Conservation (phyloP, 208 protist genomes). For the Acanthamoeba healyi region DNA sequence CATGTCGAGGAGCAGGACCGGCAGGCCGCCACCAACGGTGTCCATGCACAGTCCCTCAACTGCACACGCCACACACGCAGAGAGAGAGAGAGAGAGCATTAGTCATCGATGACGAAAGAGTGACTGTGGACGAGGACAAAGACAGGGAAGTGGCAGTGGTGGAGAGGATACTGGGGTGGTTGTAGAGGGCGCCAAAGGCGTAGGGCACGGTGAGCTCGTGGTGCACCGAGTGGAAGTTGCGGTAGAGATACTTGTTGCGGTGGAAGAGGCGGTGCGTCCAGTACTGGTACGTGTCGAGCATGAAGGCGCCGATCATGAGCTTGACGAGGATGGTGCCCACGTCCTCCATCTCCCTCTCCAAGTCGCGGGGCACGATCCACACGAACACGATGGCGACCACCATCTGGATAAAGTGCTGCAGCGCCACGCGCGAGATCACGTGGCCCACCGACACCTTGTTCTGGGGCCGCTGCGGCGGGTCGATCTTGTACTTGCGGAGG, state of each 20-base stretch:
- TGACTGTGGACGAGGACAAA: neutral
- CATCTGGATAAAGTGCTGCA: conserved; percentile 27
- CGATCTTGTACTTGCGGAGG: neutral
- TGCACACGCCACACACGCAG: neutral
- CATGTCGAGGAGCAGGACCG: conserved; percentile 23
- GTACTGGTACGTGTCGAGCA: conserved; percentile 72
- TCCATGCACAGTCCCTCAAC: conserved; percentile 17
- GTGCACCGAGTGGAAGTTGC: conserved; percentile 70
- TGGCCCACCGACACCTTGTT: conserved; percentile 45
- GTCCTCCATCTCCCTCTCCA: conserved; percentile 23
- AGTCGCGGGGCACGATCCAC: neutral
- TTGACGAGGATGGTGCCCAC: conserved; percentile 31
- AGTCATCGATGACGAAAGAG: too few species aligned
- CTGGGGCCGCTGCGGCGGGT: neutral
- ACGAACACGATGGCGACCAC: neutral
- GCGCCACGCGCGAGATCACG: conserved; percentile 39
- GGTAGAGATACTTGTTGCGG: conserved; percentile 72
- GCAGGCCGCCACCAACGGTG: conserved; percentile 16
- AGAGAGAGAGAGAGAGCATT: too few species aligned
- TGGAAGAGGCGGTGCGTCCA: conserved; percentile 65
- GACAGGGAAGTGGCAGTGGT: neutral
- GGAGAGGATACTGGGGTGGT: conserved; percentile 20
- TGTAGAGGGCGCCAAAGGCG: conserved; percentile 68
- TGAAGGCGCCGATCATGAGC: conserved; percentile 50
- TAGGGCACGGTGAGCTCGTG: conserved; percentile 65